These are phyloP conservation scores for Croton laevigatus DNA, from an alignment of 441 rosid genomes.

Conservation along the genomic window DNA sequence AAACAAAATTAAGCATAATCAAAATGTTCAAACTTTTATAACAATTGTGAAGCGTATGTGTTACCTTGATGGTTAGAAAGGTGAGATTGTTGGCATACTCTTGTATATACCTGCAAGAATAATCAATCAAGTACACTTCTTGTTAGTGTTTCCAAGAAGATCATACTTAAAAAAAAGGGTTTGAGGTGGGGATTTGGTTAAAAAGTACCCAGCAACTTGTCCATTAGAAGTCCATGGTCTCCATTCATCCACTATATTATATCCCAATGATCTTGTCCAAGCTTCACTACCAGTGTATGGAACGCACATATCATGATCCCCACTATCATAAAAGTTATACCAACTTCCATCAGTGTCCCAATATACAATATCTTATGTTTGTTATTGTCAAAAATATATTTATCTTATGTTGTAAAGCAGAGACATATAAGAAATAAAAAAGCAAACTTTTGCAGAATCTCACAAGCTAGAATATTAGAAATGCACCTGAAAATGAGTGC, in stretches of 20 bases:
- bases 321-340: conserved; percentile 35
- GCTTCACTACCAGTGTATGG: conserved; percentile 90
- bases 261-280: conserved; percentile 88
- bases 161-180: not conserved
- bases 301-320: conserved; percentile 67
- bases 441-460: not conserved
- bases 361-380: no score
- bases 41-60: not conserved
- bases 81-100: conserved; percentile 82
- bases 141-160: not conserved
- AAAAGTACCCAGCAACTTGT: conserved; percentile 70
- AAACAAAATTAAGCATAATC: not conserved
- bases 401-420: not conserved
- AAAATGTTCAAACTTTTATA: not conserved
- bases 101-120: conserved; percentile 52
- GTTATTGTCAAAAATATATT: not conserved
- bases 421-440: not conserved
- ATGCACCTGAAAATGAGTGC: conserved; percentile 76
- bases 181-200: not conserved
- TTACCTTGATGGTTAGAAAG: conserved; percentile 79
- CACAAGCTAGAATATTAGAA: no score
- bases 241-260: conserved; percentile 71
- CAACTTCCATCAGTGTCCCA: conserved; percentile 5
- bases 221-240: conserved; percentile 67
- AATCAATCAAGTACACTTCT: not conserved